Conservation (phyloP, 2,329 filamentous ascomycete genomes). For the Diaporthe longicolla region DNA sequence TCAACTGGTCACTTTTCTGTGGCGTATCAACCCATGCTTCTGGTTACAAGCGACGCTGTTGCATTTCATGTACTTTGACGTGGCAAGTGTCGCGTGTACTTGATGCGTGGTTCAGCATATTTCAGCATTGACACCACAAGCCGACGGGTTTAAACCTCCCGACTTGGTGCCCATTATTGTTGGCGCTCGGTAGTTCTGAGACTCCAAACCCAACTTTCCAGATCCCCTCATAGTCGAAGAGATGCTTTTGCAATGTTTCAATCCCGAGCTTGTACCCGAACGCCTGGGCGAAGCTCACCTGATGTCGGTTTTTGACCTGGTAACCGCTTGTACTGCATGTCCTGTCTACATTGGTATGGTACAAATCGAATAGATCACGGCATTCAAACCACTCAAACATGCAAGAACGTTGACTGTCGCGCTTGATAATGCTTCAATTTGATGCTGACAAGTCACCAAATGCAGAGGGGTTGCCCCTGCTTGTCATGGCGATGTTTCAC, state of each 20-base stretch:
- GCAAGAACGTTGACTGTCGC: neutral
- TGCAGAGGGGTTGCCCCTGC: constrained; percentile 10
- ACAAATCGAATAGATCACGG: neutral
- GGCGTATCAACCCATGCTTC: neutral
- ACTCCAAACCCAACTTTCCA: constrained; percentile 17
- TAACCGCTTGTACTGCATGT: neutral
- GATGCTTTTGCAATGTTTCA: neutral
- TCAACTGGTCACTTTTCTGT: neutral
- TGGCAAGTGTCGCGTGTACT: constrained; percentile 19
- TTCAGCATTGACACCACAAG: constrained; percentile 21
- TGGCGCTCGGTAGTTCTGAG: constrained; percentile 40
- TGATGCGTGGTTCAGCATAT: neutral
- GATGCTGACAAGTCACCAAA: constrained; percentile 14
- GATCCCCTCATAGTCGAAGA: no score
- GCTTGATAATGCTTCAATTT: neutral
- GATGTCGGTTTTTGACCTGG: neutral
- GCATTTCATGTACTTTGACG: neutral
- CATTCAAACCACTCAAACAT: neutral
- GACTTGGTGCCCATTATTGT: constrained; percentile 16
- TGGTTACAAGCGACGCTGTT: neutral
- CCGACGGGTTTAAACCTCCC: constrained; percentile 27
- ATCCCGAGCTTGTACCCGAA: neutral
- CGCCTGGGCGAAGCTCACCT: neutral
- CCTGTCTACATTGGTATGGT: no score
- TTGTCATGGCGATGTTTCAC: constrained; percentile 28